phyloP scores from a whole-genome alignment of 345 rosid genomes.

The Pugionium dolabratum region DNA sequence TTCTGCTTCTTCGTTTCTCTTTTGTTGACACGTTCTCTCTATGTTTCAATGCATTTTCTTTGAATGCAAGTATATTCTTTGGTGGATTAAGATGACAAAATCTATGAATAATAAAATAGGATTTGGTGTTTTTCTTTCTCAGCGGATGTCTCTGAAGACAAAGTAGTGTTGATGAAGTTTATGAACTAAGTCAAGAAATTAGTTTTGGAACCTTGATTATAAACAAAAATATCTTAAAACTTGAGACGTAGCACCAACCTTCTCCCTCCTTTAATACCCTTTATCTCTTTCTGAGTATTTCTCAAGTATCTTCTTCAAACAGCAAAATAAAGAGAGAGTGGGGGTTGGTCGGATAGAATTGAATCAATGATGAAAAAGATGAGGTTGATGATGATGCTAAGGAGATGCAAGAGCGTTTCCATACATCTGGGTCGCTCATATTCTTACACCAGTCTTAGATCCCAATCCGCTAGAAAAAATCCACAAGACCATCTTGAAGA shows the following conservation, averaged over 20 bases:
- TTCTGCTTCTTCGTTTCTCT: slow-evolving; percentile 12
- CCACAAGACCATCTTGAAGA: slow-evolving; percentile 34
- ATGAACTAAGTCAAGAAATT: background rate
- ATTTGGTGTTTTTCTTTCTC: background rate
- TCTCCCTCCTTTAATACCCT: slow-evolving; percentile 26
- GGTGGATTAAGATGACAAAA: slow-evolving; percentile 4
- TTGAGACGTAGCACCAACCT: slow-evolving; percentile 39
- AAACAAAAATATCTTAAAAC: background rate
- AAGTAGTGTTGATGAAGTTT: slow-evolving; percentile 13
- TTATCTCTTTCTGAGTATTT: slow-evolving; percentile 38
- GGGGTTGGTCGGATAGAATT: background rate
- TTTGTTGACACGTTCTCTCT: slow-evolving; percentile 27
- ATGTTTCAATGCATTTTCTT: background rate
- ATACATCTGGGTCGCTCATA: slow-evolving; percentile 67
- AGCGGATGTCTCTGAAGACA: background rate
- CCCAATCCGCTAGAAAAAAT: slow-evolving; percentile 55
- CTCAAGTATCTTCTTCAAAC: slow-evolving; percentile 44
- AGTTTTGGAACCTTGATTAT: background rate
- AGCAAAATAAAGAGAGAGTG: background rate
- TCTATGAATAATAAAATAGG: too few relatives aligned
- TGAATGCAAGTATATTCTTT: background rate
- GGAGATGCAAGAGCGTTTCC: slow-evolving; percentile 85
- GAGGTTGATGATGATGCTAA: slow-evolving; percentile 48
- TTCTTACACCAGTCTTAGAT: slow-evolving; percentile 71
- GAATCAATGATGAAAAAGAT: slow-evolving; percentile 59